Percentiles rank a stretch among this genome's conserved stretches.
phyloP scores from a whole-genome alignment of 306 rosid species.

The Luffa aegyptiaca region DNA sequence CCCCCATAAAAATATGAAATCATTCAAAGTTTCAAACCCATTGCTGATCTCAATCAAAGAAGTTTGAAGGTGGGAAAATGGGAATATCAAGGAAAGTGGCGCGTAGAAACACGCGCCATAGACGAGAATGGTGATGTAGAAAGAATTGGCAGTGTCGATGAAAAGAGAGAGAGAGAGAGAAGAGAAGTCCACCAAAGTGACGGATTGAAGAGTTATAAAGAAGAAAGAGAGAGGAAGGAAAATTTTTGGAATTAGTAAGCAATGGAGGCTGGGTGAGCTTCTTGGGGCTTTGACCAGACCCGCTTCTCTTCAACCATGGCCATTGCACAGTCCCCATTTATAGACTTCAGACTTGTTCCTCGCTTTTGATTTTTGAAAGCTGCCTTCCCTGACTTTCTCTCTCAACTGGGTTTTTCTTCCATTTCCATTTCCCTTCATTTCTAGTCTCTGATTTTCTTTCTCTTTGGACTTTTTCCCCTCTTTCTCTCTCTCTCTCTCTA shows the following conservation, averaged over 20 bases:
- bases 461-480: background rate
- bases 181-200: conserved; percentile 9
- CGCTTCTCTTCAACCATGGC: conserved; percentile 5
- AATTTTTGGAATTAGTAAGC: conserved; percentile 2
- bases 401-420: background rate
- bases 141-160: background rate
- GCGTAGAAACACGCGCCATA: background rate
- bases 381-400: background rate
- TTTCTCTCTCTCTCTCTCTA: background rate
- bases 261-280: conserved; percentile 9
- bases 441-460: background rate
- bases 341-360: background rate
- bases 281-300: conserved; percentile 10
- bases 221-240: background rate
- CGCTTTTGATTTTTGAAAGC: background rate
- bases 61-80: background rate
- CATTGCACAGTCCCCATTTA: background rate
- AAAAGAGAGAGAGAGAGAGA: background rate
- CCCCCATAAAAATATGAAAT: background rate
- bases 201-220: background rate
- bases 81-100: background rate
- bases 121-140: background rate
- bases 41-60: too few relatives aligned
- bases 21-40: too few relatives aligned
- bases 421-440: background rate